Evolutionary conservation across 2,329 filamentous ascomycete genomes (phyloP).

Genomic region (Biscogniauxia sp.): DNA sequence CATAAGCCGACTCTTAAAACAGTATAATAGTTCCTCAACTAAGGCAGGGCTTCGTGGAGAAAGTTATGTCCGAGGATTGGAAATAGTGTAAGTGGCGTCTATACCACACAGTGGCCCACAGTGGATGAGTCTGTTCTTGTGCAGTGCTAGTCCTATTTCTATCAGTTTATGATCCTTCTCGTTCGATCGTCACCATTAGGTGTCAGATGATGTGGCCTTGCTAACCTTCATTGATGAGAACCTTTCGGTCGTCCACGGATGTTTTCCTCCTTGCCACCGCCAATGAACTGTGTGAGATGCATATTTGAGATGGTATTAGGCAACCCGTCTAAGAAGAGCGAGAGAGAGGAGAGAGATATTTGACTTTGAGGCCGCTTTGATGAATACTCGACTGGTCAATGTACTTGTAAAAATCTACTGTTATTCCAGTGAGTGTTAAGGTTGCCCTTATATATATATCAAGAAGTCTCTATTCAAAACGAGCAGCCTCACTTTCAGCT

Average conservation of each 20-base stretch:
- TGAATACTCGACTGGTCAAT: background rate
- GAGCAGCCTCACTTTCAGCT: background rate
- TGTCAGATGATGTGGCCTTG: constrained; percentile 4
- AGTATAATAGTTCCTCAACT: too few species aligned
- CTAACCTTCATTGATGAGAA: constrained; percentile 10
- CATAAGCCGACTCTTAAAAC: too few species aligned
- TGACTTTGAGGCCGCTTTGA: background rate
- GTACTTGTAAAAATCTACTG: background rate
- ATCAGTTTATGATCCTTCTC: background rate
- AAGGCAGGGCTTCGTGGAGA: too few species aligned
- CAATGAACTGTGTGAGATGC: constrained; percentile 21
- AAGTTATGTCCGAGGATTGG: too few species aligned
- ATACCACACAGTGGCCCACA: too few species aligned
- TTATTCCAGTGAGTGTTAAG: background rate
- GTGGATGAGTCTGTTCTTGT: too few species aligned
- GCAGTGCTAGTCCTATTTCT: background rate
- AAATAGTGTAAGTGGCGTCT: too few species aligned
- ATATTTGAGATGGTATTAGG: constrained; percentile 6
- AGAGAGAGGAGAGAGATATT: background rate
- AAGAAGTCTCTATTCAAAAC: background rate
- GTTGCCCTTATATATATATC: background rate
- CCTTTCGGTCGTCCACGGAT: constrained; percentile 16
- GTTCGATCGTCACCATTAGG: background rate
- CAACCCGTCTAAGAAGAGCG: constrained; percentile 7
- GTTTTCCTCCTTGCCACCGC: constrained; percentile 21